Base-by-base conservation (phyloP, 805 yeast genomes). In the Cyberlindnera euphorbiiphila region DNA sequence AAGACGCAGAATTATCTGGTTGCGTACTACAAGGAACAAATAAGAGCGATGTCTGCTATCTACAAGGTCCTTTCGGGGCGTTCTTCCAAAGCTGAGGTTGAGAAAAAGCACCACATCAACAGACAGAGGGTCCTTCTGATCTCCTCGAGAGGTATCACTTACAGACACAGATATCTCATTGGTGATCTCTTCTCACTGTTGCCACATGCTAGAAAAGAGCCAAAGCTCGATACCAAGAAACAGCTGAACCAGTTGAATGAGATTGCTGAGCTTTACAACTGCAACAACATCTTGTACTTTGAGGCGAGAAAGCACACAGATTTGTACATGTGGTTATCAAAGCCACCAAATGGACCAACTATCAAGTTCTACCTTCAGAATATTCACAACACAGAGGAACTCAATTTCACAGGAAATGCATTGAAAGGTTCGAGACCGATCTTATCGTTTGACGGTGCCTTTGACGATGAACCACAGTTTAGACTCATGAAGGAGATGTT, bases 321-420 rank as follows among this genome's bases (percentile, higher is more conserved):
- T 65, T 76, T 93, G 56, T 93, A 93, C 62, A 63, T 93, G 62
- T 93, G 97, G 96, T 62, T 93, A 47, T 77, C 96, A 23, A 91
- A 93, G 64, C 93, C 98, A 20, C 98, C 98, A 29, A 91, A 93
- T 60, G 98, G 98, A 1, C 98, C 98, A 42, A 91, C 97, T 17
- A 68, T 85, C 54, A 93, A 93, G 64, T 91, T 93, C 62, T 93
- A 83, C 59, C 74, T 93, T 42, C 96, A 91, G 65, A 93, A 93
- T 64, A 71, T 93, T 65, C 98, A 93, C 63, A 93, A 98, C 23
- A 77, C 88, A 71, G 96, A 89, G 57, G 98, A 93, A 64, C 71
- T 93, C 47, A 89, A 93, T 60, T 93, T 93, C 67, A 88, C 96
- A 10, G 98, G 98, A 35, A 93, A 93, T 66, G 87, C 96, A 58